Base-by-base conservation (phyloP, 345 rosid genomes). In the Brassica carinata region DNA sequence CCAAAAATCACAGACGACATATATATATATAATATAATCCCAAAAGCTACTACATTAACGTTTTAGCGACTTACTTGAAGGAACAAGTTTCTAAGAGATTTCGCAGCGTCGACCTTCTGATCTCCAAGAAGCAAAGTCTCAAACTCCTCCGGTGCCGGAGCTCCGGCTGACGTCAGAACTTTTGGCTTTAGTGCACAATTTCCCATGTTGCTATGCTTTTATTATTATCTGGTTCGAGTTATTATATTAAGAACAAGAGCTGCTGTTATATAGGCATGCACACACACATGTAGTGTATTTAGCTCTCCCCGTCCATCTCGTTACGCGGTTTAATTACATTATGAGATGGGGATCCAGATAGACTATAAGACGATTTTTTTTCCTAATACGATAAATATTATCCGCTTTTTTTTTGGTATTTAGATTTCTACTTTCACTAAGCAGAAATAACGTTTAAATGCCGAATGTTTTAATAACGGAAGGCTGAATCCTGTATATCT, bases 71-170 rank as follows among this genome's bases (percentile, higher is more conserved):
- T 62, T 53, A 38, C 83, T 64, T 74, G 75, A 51, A 69, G 66
- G 70, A 80, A 69, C 67, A 80, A 80, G 67, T 75, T 80, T 36
- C 83, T 69, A 63, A 80, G 79, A 63, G 79, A 74, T 36, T 80
- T 80, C 5, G 45, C 67, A 64, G 79, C 48, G 51, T 48, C 67
- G 10, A 38, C 51, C 67, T 80, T 80, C 3, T 80, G 51, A 57
- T 80, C 59, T 69, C 64, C 76, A 8, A 75, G 79, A 69, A 80
- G 71, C 69, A 76, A 70, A 53, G 55, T 70, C 71, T 75, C 64
- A 27, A 70, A 61, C 45, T 80, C 79, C 2, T 80, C 79, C 27
- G 76, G 79, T 1, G 71, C 72, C 51, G 62, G 83, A 51, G 67
- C 83, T 74, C 79, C 59, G 11, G 8, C 17, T 43, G 15, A 65